phyloP scores from a whole-genome alignment of 768 basidiomycete species.

The Coprinellus micaceus region DNA sequence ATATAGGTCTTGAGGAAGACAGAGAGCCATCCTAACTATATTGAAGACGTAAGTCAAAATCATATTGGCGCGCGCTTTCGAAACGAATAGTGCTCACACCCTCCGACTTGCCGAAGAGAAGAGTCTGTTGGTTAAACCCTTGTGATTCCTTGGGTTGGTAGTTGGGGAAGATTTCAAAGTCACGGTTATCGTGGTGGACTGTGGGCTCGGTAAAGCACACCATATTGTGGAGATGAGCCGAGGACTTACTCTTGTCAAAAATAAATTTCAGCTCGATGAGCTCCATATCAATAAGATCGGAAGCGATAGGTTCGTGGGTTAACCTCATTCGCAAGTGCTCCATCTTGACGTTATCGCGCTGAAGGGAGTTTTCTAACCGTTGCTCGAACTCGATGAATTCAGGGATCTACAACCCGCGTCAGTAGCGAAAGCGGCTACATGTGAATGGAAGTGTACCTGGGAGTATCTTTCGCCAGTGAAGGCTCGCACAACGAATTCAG shows the following conservation, averaged over 20 bases:
- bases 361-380: slow-evolving; percentile 77
- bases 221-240: background rate
- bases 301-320: slow-evolving; percentile 64
- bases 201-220: slow-evolving; percentile 1
- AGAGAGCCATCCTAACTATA: slow-evolving; percentile 67
- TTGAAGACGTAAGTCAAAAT: slow-evolving; percentile 1
- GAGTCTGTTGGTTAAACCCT: slow-evolving; percentile 63
- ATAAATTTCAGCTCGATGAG: slow-evolving; percentile 81
- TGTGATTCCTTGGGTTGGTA: slow-evolving; percentile 61
- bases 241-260: slow-evolving; percentile 64
- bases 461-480: slow-evolving; percentile 81
- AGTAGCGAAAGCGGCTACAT: background rate
- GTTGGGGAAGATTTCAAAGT: slow-evolving; percentile 72
- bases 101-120: slow-evolving; percentile 58
- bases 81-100: slow-evolving; percentile 45
- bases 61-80: background rate
- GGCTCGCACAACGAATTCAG: slow-evolving; percentile 76
- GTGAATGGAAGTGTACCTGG: slow-evolving; percentile 42
- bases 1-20: slow-evolving; percentile 77
- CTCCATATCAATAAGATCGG: slow-evolving; percentile 78
- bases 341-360: slow-evolving; percentile 76
- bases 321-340: slow-evolving; percentile 85
- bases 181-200: slow-evolving; percentile 83
- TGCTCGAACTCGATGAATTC: slow-evolving; percentile 84
- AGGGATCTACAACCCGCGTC: slow-evolving; percentile 52